Base-by-base conservation (phyloP, 306 rosid species). In the Herpetospermum pedunculosum region DNA sequence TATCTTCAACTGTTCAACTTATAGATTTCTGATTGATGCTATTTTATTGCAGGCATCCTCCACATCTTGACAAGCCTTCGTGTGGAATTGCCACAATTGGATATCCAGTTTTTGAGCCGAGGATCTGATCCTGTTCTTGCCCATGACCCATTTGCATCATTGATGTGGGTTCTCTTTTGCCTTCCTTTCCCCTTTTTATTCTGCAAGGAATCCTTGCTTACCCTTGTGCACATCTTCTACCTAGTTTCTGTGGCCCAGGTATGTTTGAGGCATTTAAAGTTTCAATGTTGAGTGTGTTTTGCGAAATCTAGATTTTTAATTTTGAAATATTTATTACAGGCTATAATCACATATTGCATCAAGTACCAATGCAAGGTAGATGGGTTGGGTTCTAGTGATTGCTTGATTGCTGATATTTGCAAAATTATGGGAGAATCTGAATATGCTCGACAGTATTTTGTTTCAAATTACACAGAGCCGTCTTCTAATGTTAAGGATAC, bases 101-200 rank as follows among this genome's bases (percentile, higher is more conserved):
- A 87, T 84, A 59, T 80, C 74, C 89, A 84, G 76, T 89, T 95
- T 78, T 88, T 96, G 96, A 87, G 75, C 29, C 85, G 81, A 77
- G 97, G 92, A 75, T 85, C 96, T 73, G 92, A 89, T 79, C 99
- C 99, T 74, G 81, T 91, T 44, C 88, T 95, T 88, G 79, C 87
- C 6, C 86, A 77, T 72, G 97, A 95, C 62, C 96, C 99, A 29
- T 95, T 95, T 81, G 86, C 96, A 54, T 84, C 99, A 14, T 87
- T 95, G 87, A 95, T 95, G 96, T 95, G 96, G 99, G 82, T 85
- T 78, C 90, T 95, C 52, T 91, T 85, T 85, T 95, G 96, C 80
- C 92, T 95, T 29, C 99, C 99, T 21, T 76, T 77, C 78, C 99
- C 88, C 43, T 87, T 89, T 82, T 81, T 91, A 80, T 82, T 88